Evolutionary conservation across 371 early-diverging fungal genomes (phyloP), one percentile per base, ranked within the genome.

Genomic region (Quaeritorhiza haematococci): DNA sequence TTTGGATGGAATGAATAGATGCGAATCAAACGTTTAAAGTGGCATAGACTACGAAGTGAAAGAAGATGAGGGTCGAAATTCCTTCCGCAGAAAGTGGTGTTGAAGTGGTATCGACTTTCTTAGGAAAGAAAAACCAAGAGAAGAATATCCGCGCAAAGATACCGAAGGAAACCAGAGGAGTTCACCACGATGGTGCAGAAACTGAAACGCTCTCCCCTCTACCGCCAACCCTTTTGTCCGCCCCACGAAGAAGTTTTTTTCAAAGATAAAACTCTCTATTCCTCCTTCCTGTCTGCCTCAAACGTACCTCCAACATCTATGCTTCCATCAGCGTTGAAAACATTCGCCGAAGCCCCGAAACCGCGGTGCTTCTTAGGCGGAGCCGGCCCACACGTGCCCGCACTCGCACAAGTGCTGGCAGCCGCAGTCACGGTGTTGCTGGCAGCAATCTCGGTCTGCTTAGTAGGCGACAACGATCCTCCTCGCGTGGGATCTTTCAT

Each of bases 261-360:
- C n/a, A n/a, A n/a, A n/a, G n/a, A n/a, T 38, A 10, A 38, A 38
- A 38, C n/a, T n/a, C n/a, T 38, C 13, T 38, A 38, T 38, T 38
- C 38, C n/a, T 21, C 10, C 34, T 47, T 21, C 34, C n/a, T 13
- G 13, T 38, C 13, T 38, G 38, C 38, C n/a, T 38, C 13, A 38
- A 38, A 38, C 38, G 19, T 47, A 55, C 55, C 55, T 55, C 55
- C 50, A 56, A 61, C 63, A 8, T 62, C 61, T 10, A 53, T 21
- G 38, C 34, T 34, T 41, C 56, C 63, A 28, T 67, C 67, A n/a
- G 28, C n/a, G 44, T 67, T 67, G 24, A 67, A 64, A 27, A 44
- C 13, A 13, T 33, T 27, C 13, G 63, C 55, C 7, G n/a, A 27
- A 3, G 62, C 67, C 3, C 67, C 67, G 42, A 67, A 67, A n/a